Base-by-base conservation (phyloP, 2,329 filamentous ascomycete genomes). In the Diplocarpon rosae region DNA sequence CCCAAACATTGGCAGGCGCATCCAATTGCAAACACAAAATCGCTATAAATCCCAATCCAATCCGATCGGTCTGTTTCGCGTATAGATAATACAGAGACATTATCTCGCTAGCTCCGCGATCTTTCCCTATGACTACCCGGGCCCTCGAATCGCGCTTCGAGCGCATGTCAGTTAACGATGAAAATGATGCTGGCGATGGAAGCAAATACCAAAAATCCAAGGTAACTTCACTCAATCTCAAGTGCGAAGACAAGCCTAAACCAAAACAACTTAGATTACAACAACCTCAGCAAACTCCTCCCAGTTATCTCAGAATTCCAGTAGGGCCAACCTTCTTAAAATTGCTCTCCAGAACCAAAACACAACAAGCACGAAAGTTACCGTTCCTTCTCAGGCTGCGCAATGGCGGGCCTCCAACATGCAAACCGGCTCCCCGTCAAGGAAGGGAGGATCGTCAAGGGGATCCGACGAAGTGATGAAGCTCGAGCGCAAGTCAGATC, bases 91-190 rank as follows among this genome's bases (percentile, higher is more conserved):
- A 32, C 30, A 32, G 30, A 32, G 30, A 10, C 30, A 32, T 32
- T 32, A 9, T 24, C 20, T 24, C 20, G 9, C 30, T 14, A 32
- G 4, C 11, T 3, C 30, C 9, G 30, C 20, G 20, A 11, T 24
- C 27, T 28, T 8, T 14, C 28, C 41, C 37, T 51, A 80, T 90
- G 84, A 78, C 89, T 52, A 76, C 84, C 47, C 78, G 85, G 56
- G 79, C 78, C 41, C 72, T 96, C 37, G 90, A 95, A 68, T 72
- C 84, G 66, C 85, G 85, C 58, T 86, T 96, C 61, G 88, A 95
- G 78, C 82, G 81, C 65, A 77, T 95, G 68, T 83, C 85, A 15
- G 85, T 95, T 51, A 83, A 85, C 57, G 89, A 95, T 61, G 89
- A 95, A 66, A 93, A 90, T 61, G 82, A 86, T 47, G 66, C 69